A percentile compares a stretch with the other conserved stretches of the same genome.
phyloP scores from a whole-genome alignment of 139 green algal species.

The Zygnema cylindricum region DNA sequence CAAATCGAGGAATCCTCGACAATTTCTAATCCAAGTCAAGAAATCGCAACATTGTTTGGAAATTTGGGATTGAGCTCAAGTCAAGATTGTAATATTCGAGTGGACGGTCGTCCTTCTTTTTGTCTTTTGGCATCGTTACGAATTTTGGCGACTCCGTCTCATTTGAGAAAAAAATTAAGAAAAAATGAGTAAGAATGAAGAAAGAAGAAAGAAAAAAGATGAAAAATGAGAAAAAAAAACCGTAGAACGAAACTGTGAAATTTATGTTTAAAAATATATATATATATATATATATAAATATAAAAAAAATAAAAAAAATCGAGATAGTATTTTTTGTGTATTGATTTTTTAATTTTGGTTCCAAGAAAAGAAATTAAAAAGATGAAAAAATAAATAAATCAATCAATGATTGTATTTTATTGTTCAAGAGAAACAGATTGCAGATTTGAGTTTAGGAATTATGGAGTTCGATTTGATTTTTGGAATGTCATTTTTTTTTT shows the following conservation, averaged over 20 bases:
- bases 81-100: neutral
- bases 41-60: neutral
- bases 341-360: too few species aligned
- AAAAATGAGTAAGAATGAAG: neutral
- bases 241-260: neutral
- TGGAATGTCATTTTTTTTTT: too few species aligned
- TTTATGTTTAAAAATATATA: too few species aligned
- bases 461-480: too few species aligned
- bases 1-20: neutral
- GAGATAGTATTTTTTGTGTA: too few species aligned
- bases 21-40: conserved; percentile 7
- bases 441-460: too few species aligned
- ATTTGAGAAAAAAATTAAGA: conserved; percentile 13
- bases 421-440: too few species aligned
- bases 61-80: neutral
- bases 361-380: too few species aligned
- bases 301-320: neutral
- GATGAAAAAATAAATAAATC: too few species aligned
- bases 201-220: neutral
- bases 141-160: neutral
- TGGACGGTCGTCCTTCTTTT: conserved; percentile 44
- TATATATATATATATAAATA: neutral
- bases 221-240: neutral
- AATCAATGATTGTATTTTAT: too few species aligned
- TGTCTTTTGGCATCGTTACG: conserved; percentile 29